Percentiles rank a stretch among this genome's conserved stretches.
Evolutionary conservation across 352 stramenopile species (phyloP).

Genomic region (Thalassiosira delicatula): DNA sequence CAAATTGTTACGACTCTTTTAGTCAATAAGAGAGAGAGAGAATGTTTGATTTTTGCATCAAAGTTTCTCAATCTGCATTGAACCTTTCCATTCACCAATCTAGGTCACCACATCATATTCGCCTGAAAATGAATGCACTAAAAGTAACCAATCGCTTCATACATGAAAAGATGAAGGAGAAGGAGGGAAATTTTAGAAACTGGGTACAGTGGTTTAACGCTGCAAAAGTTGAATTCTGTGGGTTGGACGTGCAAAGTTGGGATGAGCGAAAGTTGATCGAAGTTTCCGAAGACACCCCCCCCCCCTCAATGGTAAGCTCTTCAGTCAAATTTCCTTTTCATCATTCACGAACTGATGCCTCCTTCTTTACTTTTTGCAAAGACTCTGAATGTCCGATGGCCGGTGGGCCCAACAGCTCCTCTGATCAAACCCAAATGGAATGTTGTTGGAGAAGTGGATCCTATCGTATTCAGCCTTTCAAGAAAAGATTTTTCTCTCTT

Average conservation of each 20-base stretch:
- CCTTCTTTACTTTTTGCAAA: not conserved
- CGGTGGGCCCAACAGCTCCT: conserved; percentile 63
- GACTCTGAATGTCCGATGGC: conserved; percentile 64
- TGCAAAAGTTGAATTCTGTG: conserved; percentile 56
- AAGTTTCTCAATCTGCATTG: not conserved
- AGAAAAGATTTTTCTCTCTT: conserved; percentile 77
- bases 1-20: not conserved
- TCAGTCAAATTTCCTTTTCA: conserved; percentile 7
- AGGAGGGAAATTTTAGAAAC: not conserved
- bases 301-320: conserved; percentile 32
- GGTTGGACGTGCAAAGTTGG: conserved; percentile 66
- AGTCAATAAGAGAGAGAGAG: not conserved
- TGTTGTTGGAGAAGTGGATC: conserved; percentile 64
- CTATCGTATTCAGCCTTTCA: conserved; percentile 46
- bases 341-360: not conserved
- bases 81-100: not conserved
- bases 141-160: conserved; percentile 67
- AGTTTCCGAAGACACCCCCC: not conserved
- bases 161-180: conserved; percentile 22
- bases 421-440: conserved; percentile 80
- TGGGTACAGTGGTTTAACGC: conserved; percentile 82
- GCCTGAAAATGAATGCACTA: conserved; percentile 64
- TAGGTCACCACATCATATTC: conserved; percentile 72
- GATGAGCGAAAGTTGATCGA: conserved; percentile 60
- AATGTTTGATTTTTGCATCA: not conserved